phyloP scores from a whole-genome alignment of 129 eudicot species.

The Escallonia rubra region DNA sequence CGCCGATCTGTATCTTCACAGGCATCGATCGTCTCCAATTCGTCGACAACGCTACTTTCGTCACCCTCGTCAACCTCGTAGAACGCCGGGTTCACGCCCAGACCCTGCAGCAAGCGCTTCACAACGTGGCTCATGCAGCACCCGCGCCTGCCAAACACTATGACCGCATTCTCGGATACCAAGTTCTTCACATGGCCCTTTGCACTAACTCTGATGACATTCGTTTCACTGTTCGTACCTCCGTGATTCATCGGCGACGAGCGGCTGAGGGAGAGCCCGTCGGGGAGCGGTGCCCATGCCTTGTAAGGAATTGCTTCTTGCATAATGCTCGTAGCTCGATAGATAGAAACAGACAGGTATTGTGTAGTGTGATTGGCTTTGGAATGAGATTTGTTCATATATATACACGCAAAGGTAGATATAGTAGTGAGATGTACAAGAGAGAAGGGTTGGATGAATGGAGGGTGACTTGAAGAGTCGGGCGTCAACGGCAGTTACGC shows the following conservation, averaged over 20 bases:
- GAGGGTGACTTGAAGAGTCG: slow-evolving; percentile 6
- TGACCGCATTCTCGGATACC: slow-evolving; percentile 59
- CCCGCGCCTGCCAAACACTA: slow-evolving; percentile 53
- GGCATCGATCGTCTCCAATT: slow-evolving; percentile 24
- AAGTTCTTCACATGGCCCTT: slow-evolving; percentile 27
- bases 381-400: not conserved
- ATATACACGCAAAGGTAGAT: not conserved
- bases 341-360: not conserved
- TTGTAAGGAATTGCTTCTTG: slow-evolving; percentile 43
- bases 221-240: not conserved
- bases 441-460: not conserved
- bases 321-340: slow-evolving; percentile 8
- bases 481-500: slow-evolving; percentile 30
- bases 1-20: slow-evolving; percentile 1
- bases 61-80: slow-evolving; percentile 62
- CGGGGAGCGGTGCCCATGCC: slow-evolving; percentile 19
- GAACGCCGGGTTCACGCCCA: slow-evolving; percentile 66
- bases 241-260: not conserved
- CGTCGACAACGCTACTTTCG: slow-evolving; percentile 24
- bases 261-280: not conserved
- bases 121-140: slow-evolving; percentile 82
- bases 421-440: not conserved
- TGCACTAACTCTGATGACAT: not conserved
- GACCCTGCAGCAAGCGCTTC: slow-evolving; percentile 46
- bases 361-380: not conserved